Evolutionary conservation across 768 basidiomycete species (phyloP), one percentile per base, ranked within the genome.

Genomic region (Rubroboletus satanas): DNA sequence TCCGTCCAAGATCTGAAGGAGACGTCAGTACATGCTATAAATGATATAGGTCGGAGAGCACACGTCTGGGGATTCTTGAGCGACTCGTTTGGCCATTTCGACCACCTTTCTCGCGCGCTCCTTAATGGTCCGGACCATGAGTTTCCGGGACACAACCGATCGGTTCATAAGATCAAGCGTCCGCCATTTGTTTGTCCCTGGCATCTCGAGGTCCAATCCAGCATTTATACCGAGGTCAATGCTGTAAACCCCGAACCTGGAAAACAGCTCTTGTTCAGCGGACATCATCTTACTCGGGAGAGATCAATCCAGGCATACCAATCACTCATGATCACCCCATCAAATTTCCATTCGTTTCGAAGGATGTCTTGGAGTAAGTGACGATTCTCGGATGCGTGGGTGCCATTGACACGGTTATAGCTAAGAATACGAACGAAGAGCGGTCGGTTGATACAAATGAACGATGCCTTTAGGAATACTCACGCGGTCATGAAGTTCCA

Each of bases 181-280:
- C 7, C 88, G 79, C 88, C 87, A 89, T 59, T 89, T 88, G 70
- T 85, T 84, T 14, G 73, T 72, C 2, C 89, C 88, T 0, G 87
- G 88, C 87, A 89, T 90, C 66, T 90, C 88, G 36, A 92, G 78
- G 64, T 90, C 86, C 23, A 90, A 74, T 3, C 88, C 88, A n/a
- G 88, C 87, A 55, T 90, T 90, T 56, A 88, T 73, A 26, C 76
- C 71, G 23, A 77, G 74, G 58, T 83, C 83, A 32, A 88, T 73
- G 49, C 83, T 80, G 72, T 90, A 90, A 3, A 79, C 71, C 1
- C 90, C 90, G 54, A 86, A 87, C 85, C 85, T 87, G 51, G 21
- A 45, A 8, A 35, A n/a, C 4, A 31, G 2, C 32, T 51, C 53
- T 38, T 35, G 36, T 33, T 56, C 38, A 45, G 10, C 39, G 45